A percentile compares a stretch with the other conserved stretches of the same genome.
Evolutionary conservation across 257 asterid species (phyloP).

Genomic region (Ophiorrhiza pumila): DNA sequence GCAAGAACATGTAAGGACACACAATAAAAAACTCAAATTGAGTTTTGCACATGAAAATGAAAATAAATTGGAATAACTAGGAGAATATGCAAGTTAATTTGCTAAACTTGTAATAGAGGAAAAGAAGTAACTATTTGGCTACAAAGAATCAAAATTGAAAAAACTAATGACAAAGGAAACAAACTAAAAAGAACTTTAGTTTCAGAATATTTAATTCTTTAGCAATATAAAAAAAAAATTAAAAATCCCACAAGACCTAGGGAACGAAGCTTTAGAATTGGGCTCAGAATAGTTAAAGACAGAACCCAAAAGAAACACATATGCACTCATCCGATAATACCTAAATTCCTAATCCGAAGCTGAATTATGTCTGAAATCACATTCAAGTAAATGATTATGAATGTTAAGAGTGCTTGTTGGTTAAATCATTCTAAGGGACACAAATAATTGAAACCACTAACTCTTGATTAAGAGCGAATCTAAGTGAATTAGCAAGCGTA

Average conservation of each 20-base stretch:
- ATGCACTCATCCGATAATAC: too few species aligned
- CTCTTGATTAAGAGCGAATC: conserved; percentile 89
- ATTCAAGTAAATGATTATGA: background rate
- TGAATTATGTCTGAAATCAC: background rate
- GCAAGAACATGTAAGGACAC: conserved; percentile 28
- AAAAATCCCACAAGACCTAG: too few species aligned
- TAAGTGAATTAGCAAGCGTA: conserved; percentile 75
- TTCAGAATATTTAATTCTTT: background rate
- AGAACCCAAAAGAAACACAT: background rate
- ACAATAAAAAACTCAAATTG: background rate
- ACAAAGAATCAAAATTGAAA: background rate
- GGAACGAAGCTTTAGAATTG: background rate
- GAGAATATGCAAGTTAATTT: background rate
- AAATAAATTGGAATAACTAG: background rate
- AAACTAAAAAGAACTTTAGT: background rate
- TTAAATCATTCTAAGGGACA: background rate
- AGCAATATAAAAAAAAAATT: background rate
- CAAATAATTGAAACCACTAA: conserved; percentile 28
- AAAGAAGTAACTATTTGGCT: background rate
- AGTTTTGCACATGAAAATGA: background rate
- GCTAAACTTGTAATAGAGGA: too few species aligned
- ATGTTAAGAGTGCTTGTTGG: background rate
- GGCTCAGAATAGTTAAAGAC: background rate
- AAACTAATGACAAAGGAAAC: background rate
- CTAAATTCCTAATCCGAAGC: background rate